Evolutionary conservation across 805 yeast species (phyloP).

Genomic region (Metschnikowia noctiluminum): DNA sequence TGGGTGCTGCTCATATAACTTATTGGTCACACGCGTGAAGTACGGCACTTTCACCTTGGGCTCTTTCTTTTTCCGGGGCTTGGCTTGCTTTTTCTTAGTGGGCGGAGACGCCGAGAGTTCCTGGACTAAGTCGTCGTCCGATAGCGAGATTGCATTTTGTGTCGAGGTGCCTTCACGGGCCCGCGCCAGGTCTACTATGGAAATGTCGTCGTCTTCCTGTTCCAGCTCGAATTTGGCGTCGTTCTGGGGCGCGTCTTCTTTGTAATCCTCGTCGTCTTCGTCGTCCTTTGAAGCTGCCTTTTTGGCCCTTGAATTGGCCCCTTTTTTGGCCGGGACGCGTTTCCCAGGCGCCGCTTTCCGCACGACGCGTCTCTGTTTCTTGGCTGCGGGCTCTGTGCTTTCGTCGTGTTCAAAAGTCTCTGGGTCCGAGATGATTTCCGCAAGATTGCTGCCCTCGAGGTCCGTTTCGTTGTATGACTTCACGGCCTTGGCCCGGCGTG

Average conservation of each 20-base stretch:
- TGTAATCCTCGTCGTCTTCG: conserved; percentile 23
- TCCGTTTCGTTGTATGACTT: conserved; percentile 23
- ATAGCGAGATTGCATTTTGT: conserved; percentile 24
- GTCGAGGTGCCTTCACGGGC: conserved; percentile 23
- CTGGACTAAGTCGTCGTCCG: conserved; percentile 24
- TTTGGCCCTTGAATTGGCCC: not conserved
- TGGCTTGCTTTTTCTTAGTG: conserved; percentile 14
- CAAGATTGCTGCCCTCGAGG: conserved; percentile 2
- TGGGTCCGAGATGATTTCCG: not conserved
- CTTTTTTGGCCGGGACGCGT: not conserved
- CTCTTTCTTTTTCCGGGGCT: conserved; percentile 30
- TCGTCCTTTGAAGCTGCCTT: conserved; percentile 11
- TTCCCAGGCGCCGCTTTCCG: not conserved
- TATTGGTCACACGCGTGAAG: conserved; percentile 64
- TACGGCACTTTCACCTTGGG: conserved; percentile 61
- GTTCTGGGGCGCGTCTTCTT: not conserved
- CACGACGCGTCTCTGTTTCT: not conserved
- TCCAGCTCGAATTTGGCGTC: not conserved
- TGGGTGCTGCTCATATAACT: conserved; percentile 74
- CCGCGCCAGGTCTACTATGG: conserved; percentile 26
- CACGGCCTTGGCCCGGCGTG: conserved; percentile 10
- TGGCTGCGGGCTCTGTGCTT: not conserved
- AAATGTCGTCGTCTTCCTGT: conserved; percentile 34
- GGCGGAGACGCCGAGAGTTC: conserved; percentile 10
- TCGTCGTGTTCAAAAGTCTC: not conserved